phyloP scores from a whole-genome alignment of 441 rosid genomes.

The Erysimum pusillum region DNA sequence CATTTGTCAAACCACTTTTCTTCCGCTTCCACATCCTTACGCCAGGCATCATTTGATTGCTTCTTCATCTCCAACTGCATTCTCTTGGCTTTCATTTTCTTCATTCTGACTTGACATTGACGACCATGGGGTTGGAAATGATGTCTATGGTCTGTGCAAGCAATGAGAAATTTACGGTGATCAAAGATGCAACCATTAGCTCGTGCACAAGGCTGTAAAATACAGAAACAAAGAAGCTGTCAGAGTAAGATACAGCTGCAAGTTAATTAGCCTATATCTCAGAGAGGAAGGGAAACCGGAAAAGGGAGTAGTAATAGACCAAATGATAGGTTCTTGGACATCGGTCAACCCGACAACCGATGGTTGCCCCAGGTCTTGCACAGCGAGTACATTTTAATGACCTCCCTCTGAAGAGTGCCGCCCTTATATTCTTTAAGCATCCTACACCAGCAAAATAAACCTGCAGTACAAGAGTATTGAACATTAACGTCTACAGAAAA shows the following conservation, averaged over 20 bases:
- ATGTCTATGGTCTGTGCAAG: conserved; percentile 93
- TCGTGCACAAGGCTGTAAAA: conserved; percentile 96
- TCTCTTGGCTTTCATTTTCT: conserved; percentile 86
- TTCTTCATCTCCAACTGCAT: conserved; percentile 83
- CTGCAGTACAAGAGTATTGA: conserved; percentile 56
- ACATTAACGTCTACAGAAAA: conserved; percentile 35
- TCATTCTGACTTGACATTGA: conserved; percentile 63
- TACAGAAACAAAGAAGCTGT: conserved; percentile 41
- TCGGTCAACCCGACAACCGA: conserved; percentile 98
- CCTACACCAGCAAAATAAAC: conserved; percentile 99
- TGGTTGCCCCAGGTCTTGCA: conserved; percentile 99
- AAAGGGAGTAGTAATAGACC: conserved; percentile 61
- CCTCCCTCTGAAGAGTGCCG: conserved; percentile 95
- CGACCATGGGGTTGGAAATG: conserved; percentile 85
- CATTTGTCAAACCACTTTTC: conserved; percentile 99
- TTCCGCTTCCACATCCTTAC: conserved; percentile 96
- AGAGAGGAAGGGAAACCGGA: conserved; percentile 28
- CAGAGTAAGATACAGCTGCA: conserved; percentile 37
- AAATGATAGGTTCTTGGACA: conserved; percentile 98
- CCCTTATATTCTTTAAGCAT: conserved; percentile 90
- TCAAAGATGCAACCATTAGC: conserved; percentile 95
- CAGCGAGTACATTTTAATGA: conserved; percentile 95
- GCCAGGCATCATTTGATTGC: conserved; percentile 81
- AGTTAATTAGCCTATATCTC: conserved; percentile 29
- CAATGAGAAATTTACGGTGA: conserved; percentile 98